Conservation (phyloP, 768 basidiomycete genomes). For the Pleurotus salmoneostramineus region DNA sequence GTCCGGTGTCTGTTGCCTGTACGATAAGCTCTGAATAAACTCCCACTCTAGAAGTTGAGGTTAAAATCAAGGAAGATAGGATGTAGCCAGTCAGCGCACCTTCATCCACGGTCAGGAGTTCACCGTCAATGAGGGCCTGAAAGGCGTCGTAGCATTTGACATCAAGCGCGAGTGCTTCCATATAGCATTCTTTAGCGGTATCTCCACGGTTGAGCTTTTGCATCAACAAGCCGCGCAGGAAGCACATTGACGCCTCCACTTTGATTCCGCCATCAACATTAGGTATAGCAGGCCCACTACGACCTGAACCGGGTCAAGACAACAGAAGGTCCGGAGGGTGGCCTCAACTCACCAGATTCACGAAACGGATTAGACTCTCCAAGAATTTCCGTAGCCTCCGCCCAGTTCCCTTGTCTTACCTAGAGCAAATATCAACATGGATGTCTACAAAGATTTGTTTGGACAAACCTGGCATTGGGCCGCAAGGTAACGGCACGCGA, state of each 20-base stretch:
- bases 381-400: slow-evolving; percentile 87
- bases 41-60: slow-evolving; percentile 75
- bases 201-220: slow-evolving; percentile 89
- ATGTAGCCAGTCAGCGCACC: slow-evolving; percentile 43
- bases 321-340: background rate
- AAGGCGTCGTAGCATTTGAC: slow-evolving; percentile 98
- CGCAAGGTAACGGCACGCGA: slow-evolving; percentile 94
- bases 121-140: slow-evolving; percentile 82
- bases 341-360: slow-evolving; percentile 46
- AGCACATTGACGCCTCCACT: slow-evolving; percentile 97
- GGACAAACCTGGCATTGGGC: slow-evolving; percentile 83
- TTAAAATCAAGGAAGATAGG: background rate
- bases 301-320: slow-evolving; percentile 28
- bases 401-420: slow-evolving; percentile 89
- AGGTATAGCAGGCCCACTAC: slow-evolving; percentile 67
- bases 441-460: background rate
- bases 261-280: slow-evolving; percentile 95
- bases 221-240: slow-evolving; percentile 90
- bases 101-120: slow-evolving; percentile 96
- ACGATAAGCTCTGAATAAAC: slow-evolving; percentile 83
- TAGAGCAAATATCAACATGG: slow-evolving; percentile 17
- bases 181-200: slow-evolving; percentile 90
- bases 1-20: slow-evolving; percentile 76
- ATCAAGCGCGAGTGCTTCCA: slow-evolving; percentile 92
- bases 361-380: slow-evolving; percentile 91